Base-by-base conservation (phyloP, 768 basidiomycete species). In the Tylopilus sp. region DNA sequence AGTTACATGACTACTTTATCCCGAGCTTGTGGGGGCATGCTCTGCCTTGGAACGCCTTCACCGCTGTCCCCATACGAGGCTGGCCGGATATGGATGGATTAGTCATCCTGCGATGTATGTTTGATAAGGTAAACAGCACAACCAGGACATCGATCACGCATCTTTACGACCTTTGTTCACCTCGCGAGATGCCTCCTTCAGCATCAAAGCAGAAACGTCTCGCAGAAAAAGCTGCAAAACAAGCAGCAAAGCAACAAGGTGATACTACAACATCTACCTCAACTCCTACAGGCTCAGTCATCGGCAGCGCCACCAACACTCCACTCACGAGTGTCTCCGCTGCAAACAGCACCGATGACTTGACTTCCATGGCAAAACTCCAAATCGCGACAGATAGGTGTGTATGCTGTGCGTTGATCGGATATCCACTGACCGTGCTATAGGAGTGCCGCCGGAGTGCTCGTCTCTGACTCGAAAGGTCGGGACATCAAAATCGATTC, bases 401-500 rank as follows among this genome's bases (percentile, higher is more conserved):
- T 26, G 75, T 52, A 13, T 23, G 15, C 3, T 10, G 9, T 20
- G 6, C 28, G 11, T 6, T 2, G 0, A 13, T 18, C 20, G 31
- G 11, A 6, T 26, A n/a, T 43, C 15, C 44, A 50, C 23, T 52
- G 50, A 68, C 41, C 41, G 47, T 42, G 21, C 26, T 23, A 35
- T 58, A 92, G 91, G 85, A 91, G 88, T 62, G 86, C 93, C 17
- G 79, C 88, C 22, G 97, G 97, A 51, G 95, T 98, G 18, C 79
- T 98, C 23, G 86, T 93, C 40, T 97, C 94, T 15, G 97, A 99
- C 71, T 69, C 79, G 40, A 94, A 98, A 70, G 82, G 86, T 44
- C 86, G 97, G 49, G 97, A 99, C 75, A 88, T 99, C 80, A 98
- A 98, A 75, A 95, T 98, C 62, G 93, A 97, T 64, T 79, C 85